Evolutionary conservation across 2,329 filamentous ascomycete genomes (phyloP).

Genomic region (Epichloe baconii): DNA sequence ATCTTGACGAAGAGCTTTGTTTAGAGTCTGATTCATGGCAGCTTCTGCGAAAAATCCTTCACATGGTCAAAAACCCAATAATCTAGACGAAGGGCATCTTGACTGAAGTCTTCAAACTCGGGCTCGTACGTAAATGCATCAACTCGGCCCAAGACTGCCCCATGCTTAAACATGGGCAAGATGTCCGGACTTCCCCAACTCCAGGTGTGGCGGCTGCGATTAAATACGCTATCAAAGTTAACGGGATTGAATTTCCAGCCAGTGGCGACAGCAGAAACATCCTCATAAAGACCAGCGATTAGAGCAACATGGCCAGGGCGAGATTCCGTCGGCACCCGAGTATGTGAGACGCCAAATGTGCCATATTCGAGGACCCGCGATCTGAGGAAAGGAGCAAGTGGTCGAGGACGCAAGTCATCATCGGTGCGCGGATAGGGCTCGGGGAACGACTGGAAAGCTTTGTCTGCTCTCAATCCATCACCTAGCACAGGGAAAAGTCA

Average conservation of each 20-base stretch:
- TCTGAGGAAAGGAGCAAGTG: conserved; percentile 80
- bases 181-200: conserved; percentile 99
- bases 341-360: conserved; percentile 95
- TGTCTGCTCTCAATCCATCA: conserved; percentile 91
- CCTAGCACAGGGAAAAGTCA: conserved; percentile 29
- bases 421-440: conserved; percentile 64
- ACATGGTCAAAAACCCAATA: conserved; percentile 94
- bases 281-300: conserved; percentile 93
- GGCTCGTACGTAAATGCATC: conserved; percentile 75
- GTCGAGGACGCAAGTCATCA: conserved; percentile 56
- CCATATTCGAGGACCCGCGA: conserved; percentile 79
- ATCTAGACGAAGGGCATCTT: conserved; percentile 69
- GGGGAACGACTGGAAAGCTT: conserved; percentile 86
- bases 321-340: conserved; percentile 91
- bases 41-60: conserved; percentile 76
- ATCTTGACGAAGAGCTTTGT: conserved; percentile 61
- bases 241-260: conserved; percentile 98
- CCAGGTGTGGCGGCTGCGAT: conserved; percentile 92
- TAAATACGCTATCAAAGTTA: conserved; percentile 98
- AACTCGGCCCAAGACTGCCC: conserved; percentile 76
- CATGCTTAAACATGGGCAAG: conserved; percentile 88
- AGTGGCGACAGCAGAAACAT: conserved; percentile 92
- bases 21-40: conserved; percentile 60
- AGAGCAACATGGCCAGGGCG: conserved; percentile 91
- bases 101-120: conserved; percentile 82